These are phyloP conservation scores for Cyclotella kingstonii DNA, from an alignment of 108 stramenopile genomes.

Conservation along the genomic window DNA sequence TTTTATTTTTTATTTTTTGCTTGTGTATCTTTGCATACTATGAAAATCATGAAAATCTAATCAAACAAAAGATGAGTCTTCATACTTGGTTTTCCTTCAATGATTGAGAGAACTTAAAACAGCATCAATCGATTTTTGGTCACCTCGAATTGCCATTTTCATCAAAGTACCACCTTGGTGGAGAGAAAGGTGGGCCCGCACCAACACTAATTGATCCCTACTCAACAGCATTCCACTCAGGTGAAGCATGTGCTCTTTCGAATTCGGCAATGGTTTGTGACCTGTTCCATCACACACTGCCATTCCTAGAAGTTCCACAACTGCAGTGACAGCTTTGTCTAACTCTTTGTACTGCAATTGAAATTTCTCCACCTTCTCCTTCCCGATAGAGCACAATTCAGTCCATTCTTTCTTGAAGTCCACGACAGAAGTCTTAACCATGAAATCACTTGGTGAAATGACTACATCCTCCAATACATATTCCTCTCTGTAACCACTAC, in stretches of 20 bases:
- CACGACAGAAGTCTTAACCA: conserved; percentile 86
- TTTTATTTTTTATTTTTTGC: no score
- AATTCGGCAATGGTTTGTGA: conserved; percentile 45
- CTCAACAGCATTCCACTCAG: conserved; percentile 87
- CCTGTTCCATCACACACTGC: conserved; percentile 90
- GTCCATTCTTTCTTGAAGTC: conserved; percentile 93
- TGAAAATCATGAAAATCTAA: no score
- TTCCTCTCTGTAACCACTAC: conserved; percentile 87
- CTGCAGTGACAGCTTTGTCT: conserved; percentile 71
- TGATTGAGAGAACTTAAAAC: no score
- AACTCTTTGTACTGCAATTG: conserved; percentile 87
- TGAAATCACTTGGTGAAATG: conserved; percentile 86
- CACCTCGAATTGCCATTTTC: conserved; percentile 90
- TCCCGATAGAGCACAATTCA: conserved; percentile 53
- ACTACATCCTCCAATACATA: conserved; percentile 90
- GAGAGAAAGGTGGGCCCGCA: conserved; percentile 82
- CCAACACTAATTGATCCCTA: conserved; percentile 74
- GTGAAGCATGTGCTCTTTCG: conserved; percentile 88
- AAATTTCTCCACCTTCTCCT: conserved; percentile 93
- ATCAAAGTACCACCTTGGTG: conserved; percentile 66
- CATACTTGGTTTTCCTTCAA: no score
- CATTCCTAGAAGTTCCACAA: conserved; percentile 90
- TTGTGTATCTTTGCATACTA: no score
- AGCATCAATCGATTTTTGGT: conserved; percentile 8
- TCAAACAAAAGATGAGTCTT: no score